phyloP scores from a whole-genome alignment of 495 filamentous ascomycete genomes.

The Penicillium goetzii region DNA sequence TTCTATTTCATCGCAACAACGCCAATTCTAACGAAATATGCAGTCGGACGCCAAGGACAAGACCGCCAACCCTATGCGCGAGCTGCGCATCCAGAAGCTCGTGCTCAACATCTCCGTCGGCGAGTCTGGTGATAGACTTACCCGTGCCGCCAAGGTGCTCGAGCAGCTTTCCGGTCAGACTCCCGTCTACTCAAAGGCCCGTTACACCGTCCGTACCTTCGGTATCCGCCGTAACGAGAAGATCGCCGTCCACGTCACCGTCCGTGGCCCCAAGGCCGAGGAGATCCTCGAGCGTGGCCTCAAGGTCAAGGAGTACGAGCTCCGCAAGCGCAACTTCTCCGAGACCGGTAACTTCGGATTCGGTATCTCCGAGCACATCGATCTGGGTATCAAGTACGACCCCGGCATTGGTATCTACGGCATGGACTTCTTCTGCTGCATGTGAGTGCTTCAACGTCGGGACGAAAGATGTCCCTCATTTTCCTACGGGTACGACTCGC shows the following conservation, averaged over 20 bases:
- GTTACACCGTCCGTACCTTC: conserved; percentile 99
- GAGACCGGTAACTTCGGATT: conserved; percentile 99
- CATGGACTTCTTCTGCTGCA: conserved; percentile 99
- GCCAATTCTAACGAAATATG: conserved; percentile 39
- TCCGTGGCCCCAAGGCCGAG: conserved; percentile 99
- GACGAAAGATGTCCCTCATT: not conserved
- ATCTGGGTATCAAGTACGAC: conserved; percentile 99
- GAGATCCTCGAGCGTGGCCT: conserved; percentile 99
- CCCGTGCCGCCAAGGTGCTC: conserved; percentile 98
- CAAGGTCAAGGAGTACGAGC: conserved; percentile 99
- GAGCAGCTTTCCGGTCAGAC: conserved; percentile 99
- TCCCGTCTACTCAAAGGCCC: conserved; percentile 99
- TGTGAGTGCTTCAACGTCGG: conserved; percentile 57
- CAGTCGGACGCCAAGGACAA: conserved; percentile 72
- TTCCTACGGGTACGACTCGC: not conserved
- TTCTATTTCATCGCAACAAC: conserved; percentile 8
- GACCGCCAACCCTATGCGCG: conserved; percentile 95
- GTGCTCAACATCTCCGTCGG: conserved; percentile 99
- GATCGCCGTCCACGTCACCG: conserved; percentile 99
- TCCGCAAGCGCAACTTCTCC: conserved; percentile 98
- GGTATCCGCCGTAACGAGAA: conserved; percentile 99
- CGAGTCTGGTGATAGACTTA: conserved; percentile 99
- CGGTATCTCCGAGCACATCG: conserved; percentile 99
- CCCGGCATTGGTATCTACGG: conserved; percentile 99
- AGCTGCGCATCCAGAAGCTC: conserved; percentile 99